Conservation (phyloP, 106 monocot genomes). For the Amphibolis antarctica region DNA sequence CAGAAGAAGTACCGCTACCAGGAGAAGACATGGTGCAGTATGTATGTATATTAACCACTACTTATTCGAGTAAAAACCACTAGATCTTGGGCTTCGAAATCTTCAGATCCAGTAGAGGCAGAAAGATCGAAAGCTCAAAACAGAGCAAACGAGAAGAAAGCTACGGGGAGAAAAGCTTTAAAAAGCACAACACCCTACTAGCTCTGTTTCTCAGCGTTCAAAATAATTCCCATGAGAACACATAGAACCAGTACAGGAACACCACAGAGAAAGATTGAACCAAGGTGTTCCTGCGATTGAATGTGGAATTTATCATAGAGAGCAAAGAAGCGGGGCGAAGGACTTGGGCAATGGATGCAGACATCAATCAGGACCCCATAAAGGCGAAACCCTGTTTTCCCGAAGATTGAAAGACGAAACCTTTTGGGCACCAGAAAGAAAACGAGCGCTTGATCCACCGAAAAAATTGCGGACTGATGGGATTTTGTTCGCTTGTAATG, state of each 20-base stretch:
- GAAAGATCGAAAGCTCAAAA: neutral
- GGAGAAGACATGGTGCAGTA: no score
- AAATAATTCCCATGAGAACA: slow-evolving; percentile 40
- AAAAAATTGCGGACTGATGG: no score
- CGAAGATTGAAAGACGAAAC: neutral
- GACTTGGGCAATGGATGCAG: slow-evolving; percentile 51
- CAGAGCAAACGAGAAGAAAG: neutral
- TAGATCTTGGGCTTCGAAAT: neutral
- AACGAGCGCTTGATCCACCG: no score
- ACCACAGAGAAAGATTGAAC: slow-evolving; percentile 86
- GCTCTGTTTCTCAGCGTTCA: neutral
- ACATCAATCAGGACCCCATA: slow-evolving; percentile 43
- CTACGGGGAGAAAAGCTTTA: no score
- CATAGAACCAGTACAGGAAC: slow-evolving; percentile 95
- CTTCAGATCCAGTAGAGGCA: neutral
- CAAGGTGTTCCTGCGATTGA: slow-evolving; percentile 48
- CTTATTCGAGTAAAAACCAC: neutral
- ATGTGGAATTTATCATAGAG: slow-evolving; percentile 63
- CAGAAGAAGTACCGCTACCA: slow-evolving; percentile 10
- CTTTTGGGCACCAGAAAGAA: no score
- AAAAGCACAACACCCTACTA: no score
- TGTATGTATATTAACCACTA: slow-evolving; percentile 5
- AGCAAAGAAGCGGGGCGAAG: slow-evolving; percentile 13
- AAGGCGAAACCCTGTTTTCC: neutral
- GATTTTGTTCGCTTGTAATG: neutral